Evolutionary conservation across 257 asterid genomes (phyloP), one percentile per base, ranked within the genome.

Genomic region (Sherardia arvensis): DNA sequence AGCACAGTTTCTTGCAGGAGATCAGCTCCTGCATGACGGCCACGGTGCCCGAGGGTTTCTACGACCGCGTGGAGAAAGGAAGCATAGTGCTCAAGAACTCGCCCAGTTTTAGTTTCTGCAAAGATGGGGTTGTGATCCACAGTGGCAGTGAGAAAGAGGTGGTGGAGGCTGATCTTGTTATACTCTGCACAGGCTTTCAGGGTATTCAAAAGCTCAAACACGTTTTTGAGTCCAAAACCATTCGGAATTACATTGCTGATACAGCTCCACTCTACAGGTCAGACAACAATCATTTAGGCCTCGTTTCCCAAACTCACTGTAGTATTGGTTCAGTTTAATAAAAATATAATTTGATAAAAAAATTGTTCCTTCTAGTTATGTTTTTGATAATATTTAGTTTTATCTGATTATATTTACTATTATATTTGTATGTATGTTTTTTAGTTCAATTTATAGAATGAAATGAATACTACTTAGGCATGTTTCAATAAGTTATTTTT

Each of bases 151-250:
- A 77, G 11, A 47, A 12, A 0, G 69, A 71, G 64, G 71, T 74
- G 7, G 45, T 78, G 7, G 57, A 71, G 65, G 48, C 71, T 0
- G 89, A 84, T 61, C 34, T 81, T 3, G 67, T 84, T 54, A 81
- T 79, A 33, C 72, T 83, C 25, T 80, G 80, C 17, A 83, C 90
- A 1, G 85, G 87, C 11, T 81, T 72, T 64, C 79, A 61, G 20
- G 79, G 79, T 21, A 65, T 61, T 8, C 73, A 78, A 36, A 76
- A 80, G 73, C 84, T 77, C 55, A 74, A 78, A 59, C 61, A 36
- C 8, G 1, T 70, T 2, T 80, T 83, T 48, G 26, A 27, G 32
- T 78, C 82, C 0, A 64, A 69, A 11, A 14, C 30, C 17, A 74
- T 78, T 66, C 72, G 64, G 56, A 49, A 76, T 33, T 61, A 61